Evolutionary conservation across 2,329 filamentous ascomycete species (phyloP).

Genomic region (Pezicula radicicola): DNA sequence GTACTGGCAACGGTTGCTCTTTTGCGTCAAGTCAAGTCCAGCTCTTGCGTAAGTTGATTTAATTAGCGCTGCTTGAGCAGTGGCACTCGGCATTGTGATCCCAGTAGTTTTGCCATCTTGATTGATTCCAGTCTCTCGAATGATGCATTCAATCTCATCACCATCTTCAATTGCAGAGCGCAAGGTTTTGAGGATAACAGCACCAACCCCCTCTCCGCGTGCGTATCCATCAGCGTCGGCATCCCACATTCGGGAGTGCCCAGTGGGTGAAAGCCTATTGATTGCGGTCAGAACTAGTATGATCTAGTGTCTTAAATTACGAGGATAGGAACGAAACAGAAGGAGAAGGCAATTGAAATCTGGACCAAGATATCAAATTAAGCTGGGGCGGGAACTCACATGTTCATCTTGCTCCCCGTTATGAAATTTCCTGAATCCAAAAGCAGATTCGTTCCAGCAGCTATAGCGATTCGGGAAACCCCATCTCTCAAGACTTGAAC

Average conservation of each 20-base stretch:
- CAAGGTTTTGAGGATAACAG: constrained; percentile 55
- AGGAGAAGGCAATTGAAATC: not conserved
- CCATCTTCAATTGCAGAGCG: constrained; percentile 53
- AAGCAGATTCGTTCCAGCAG: constrained; percentile 11
- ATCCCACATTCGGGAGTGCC: constrained; percentile 35
- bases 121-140: constrained; percentile 49
- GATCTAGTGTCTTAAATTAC: not conserved
- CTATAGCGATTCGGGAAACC: constrained; percentile 22
- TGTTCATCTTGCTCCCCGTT: constrained; percentile 28
- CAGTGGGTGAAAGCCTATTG: constrained; percentile 26
- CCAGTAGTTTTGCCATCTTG: constrained; percentile 56
- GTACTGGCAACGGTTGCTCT: not conserved
- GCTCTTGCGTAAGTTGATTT: not conserved
- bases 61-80: constrained; percentile 32
- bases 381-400: not conserved
- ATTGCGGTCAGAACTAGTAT: constrained; percentile 23
- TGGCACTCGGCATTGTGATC: constrained; percentile 48
- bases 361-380: not conserved
- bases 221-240: constrained; percentile 6
- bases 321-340: too few species aligned
- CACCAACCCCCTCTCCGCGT: constrained; percentile 48
- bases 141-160: constrained; percentile 52
- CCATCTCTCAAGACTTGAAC: constrained; percentile 42
- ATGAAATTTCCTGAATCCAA: not conserved
- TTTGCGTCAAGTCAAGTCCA: not conserved